Percentiles rank a stretch among this genome's conserved stretches.
Evolutionary conservation across 768 basidiomycete genomes (phyloP).

Genomic region (Clitopilus passeckerianus): DNA sequence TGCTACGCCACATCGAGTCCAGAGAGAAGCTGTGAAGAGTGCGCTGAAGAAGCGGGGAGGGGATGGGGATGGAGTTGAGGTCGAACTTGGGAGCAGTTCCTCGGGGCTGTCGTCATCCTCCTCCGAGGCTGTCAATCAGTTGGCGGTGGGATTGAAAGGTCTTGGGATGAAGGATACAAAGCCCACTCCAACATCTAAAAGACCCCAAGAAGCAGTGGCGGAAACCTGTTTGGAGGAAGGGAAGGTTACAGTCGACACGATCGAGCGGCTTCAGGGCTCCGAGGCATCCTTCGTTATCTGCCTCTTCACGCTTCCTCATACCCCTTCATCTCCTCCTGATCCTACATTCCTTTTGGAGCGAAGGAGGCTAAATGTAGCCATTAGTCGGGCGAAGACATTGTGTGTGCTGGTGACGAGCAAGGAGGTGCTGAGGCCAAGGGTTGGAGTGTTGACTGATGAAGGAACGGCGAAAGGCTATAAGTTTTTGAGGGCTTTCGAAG

Average conservation of each 20-base stretch:
- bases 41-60: constrained; percentile 20
- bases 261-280: constrained; percentile 48
- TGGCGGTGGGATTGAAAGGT: background rate
- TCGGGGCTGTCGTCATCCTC: background rate
- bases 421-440: constrained; percentile 38
- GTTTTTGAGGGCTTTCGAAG: constrained; percentile 44
- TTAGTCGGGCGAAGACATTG: constrained; percentile 46
- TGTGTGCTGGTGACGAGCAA: constrained; percentile 42
- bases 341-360: constrained; percentile 42
- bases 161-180: constrained; percentile 7
- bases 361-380: constrained; percentile 46
- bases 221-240: constrained; percentile 1
- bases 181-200: constrained; percentile 9
- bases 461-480: constrained; percentile 41
- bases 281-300: constrained; percentile 52
- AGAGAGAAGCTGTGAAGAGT: constrained; percentile 43
- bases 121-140: background rate
- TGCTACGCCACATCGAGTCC: constrained; percentile 48
- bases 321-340: constrained; percentile 22
- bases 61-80: background rate
- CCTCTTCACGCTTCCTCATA: constrained; percentile 40
- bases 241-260: constrained; percentile 41
- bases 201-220: background rate
- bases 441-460: constrained; percentile 37
- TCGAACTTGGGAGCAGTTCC: constrained; percentile 3